Percentiles rank a stretch among this genome's conserved stretches.
Conservation (phyloP, 805 yeast genomes). For the Vanderwaltozyma verrucispora region DNA sequence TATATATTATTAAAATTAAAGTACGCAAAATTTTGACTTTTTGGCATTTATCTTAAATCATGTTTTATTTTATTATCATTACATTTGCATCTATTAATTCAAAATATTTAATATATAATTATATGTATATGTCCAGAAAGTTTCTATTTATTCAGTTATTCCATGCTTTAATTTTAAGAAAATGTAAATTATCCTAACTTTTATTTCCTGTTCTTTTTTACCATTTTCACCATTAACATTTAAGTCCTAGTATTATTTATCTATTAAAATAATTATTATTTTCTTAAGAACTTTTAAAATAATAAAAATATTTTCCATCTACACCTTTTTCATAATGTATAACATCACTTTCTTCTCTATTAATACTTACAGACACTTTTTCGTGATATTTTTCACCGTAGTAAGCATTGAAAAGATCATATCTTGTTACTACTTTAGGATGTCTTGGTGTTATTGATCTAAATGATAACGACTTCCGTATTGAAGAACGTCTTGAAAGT, state of each 20-base stretch:
- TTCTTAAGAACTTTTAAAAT: no score
- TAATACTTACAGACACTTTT: slow-evolving; percentile 1
- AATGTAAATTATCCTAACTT: no score
- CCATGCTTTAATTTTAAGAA: no score
- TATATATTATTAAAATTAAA: neutral
- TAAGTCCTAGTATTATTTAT: no score
- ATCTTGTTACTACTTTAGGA: neutral
- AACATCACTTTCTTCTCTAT: neutral
- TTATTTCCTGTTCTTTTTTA: no score
- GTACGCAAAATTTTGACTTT: neutral
- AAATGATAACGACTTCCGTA: neutral
- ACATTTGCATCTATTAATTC: no score
- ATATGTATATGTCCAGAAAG: no score
- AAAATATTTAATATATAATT: no score
- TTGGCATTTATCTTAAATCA: neutral
- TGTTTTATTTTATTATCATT: no score
- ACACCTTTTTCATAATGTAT: neutral
- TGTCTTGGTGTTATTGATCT: neutral
- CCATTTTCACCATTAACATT: no score
- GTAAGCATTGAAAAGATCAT: slow-evolving; percentile 2
- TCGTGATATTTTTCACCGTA: neutral
- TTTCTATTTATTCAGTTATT: no score
- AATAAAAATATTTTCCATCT: neutral
- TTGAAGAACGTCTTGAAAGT: neutral
- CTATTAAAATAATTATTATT: no score